Base-by-base conservation (phyloP, 495 filamentous ascomycete genomes). In the Penicillium samsonianum region DNA sequence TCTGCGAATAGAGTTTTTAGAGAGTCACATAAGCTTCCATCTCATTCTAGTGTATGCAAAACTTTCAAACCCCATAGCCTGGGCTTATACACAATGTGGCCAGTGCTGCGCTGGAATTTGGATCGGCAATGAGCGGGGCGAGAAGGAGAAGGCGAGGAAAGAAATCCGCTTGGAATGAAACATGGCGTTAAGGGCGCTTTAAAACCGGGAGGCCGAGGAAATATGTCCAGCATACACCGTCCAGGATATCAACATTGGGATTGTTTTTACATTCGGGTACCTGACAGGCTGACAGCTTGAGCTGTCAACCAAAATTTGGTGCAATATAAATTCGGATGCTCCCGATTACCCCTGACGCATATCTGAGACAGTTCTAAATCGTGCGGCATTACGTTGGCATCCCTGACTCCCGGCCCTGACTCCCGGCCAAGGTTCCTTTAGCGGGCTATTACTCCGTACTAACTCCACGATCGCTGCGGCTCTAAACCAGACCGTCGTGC, bases 381-480 rank as follows among this genome's bases (percentile, higher is more conserved):
- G 28, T 20, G 7, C 5, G 17, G 28, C 46, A 35, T 37, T 37
- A 37, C 33, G 6, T n/a, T n/a, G n/a, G n/a, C n/a, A n/a, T n/a
- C n/a, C n/a, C n/a, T n/a, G n/a, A n/a, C n/a, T n/a, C n/a, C n/a
- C n/a, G n/a, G n/a, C n/a, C n/a, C n/a, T n/a, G n/a, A n/a, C n/a
- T n/a, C n/a, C n/a, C n/a, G n/a, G n/a, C 26, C 11, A 10, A 55
- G 12, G 37, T 54, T 45, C 51, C 51, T 20, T 7, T 2, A 50
- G 28, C 10, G 19, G 19, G 40, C 28, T 10, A 23, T 10, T 23
- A 33, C 7, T n/a, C n/a, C n/a, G n/a, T 28, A 33, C 35, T 11
- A 57, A 57, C 43, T 35, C 55, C 33, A 59, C 45, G 58, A 67
- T 67, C 61, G 58, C 58, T 62, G 53, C 57, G 62, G 52, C 59